These are phyloP conservation scores for Actinomortierella wolfii DNA, from an alignment of 371 early-diverging fungal genomes.

Conservation along the genomic window DNA sequence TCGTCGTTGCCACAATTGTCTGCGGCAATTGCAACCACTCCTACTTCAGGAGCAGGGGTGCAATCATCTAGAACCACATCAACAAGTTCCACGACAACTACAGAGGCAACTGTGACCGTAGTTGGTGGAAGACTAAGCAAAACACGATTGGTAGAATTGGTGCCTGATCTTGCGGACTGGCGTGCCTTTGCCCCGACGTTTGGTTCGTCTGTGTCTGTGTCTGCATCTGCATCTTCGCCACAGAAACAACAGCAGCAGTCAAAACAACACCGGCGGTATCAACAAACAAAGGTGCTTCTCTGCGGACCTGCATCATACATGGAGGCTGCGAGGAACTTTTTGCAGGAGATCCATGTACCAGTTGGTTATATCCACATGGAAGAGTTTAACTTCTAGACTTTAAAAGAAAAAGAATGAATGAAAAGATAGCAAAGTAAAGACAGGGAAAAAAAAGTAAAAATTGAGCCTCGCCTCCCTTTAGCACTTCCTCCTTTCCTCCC, in stretches of 20 bases:
- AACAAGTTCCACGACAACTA: too few species aligned
- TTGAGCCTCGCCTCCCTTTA: too few species aligned
- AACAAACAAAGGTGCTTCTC: constrained; percentile 8
- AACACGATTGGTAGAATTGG: not conserved
- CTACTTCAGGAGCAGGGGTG: too few species aligned
- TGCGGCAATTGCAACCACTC: too few species aligned
- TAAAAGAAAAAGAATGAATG: not conserved
- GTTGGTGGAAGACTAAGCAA: not conserved
- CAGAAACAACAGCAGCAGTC: constrained; percentile 6
- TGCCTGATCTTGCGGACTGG: constrained; percentile 12
- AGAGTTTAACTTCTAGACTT: constrained; percentile 7
- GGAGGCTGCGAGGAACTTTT: constrained; percentile 18
- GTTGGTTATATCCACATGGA: constrained; percentile 2
- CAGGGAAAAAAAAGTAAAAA: not conserved
- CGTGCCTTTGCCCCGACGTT: not conserved
- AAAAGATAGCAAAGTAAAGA: not conserved
- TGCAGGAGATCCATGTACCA: constrained; percentile 12
- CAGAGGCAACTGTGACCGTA: too few species aligned
- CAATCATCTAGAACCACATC: too few species aligned
- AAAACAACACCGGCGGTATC: constrained; percentile 14
- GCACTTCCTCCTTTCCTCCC: too few species aligned
- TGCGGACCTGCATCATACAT: constrained; percentile 40
- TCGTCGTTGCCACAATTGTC: too few species aligned
- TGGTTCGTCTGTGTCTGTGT: not conserved
- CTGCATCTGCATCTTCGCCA: constrained; percentile 1